These are phyloP conservation scores for Aureobasidium sp. DNA, from an alignment of 2,329 filamentous ascomycete genomes.

Conservation along the genomic window DNA sequence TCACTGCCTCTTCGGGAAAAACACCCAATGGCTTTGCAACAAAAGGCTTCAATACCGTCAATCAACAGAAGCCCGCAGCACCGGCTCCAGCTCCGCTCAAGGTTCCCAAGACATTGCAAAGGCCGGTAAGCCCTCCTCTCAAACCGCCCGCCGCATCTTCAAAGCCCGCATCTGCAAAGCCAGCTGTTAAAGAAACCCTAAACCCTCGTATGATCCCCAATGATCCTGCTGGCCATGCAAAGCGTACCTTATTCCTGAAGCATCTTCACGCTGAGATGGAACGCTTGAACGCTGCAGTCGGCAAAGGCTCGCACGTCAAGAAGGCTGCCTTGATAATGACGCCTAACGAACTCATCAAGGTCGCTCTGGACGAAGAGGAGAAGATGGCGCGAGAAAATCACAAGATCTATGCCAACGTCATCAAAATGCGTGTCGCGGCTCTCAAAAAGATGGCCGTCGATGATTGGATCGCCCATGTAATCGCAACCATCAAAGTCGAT, in stretches of 20 bases:
- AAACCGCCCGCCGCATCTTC: neutral
- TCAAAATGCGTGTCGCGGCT: slow-evolving; percentile 71
- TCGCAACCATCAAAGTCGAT: slow-evolving; percentile 40
- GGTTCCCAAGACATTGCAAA: slow-evolving; percentile 12
- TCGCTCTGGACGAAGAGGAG: slow-evolving; percentile 73
- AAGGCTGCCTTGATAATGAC: slow-evolving; percentile 53
- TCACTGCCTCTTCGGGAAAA: neutral
- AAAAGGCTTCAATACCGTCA: neutral
- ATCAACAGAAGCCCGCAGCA: slow-evolving; percentile 17
- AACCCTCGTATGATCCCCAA: slow-evolving; percentile 60
- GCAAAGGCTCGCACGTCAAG: slow-evolving; percentile 44
- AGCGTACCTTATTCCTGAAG: slow-evolving; percentile 40
- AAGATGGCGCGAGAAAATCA: slow-evolving; percentile 59
- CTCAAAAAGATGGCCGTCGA: slow-evolving; percentile 67
- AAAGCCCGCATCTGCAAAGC: neutral
- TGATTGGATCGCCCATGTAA: slow-evolving; percentile 54
- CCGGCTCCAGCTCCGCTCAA: slow-evolving; percentile 18
- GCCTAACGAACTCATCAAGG: slow-evolving; percentile 60
- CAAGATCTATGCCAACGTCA: slow-evolving; percentile 70
- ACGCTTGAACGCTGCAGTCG: slow-evolving; percentile 60
- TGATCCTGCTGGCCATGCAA: slow-evolving; percentile 35
- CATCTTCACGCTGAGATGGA: slow-evolving; percentile 58
- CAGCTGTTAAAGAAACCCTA: slow-evolving; percentile 33
- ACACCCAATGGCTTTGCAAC: neutral
- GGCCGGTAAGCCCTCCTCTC: slow-evolving; percentile 18